Base-by-base conservation (phyloP, 257 asterid genomes). In the Solanum sitiens region DNA sequence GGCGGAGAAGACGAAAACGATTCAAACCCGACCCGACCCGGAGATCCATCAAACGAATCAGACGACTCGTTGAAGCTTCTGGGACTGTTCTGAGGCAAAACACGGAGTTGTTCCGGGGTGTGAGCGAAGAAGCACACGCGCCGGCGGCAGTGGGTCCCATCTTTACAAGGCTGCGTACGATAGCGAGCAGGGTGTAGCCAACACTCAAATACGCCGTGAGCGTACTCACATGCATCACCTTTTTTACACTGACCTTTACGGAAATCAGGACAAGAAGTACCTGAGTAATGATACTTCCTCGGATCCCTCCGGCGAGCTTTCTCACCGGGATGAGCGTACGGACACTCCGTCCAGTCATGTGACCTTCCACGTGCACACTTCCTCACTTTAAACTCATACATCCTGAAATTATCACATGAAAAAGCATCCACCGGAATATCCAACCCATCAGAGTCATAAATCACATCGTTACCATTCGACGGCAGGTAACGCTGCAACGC, bases 311-410 rank as follows among this genome's bases (percentile, higher is more conserved):
- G 94, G 76, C 98, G 94, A 76, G 98, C 98, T 92, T 96, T 96
- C 92, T 96, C 98, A 5, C 98, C 98, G 8, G 98, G 98, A 68
- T 96, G 98, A 1, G 98, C 98, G 86, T 88, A 96, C 21, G 98
- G 98, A 87, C 98, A 96, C 86, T 92, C 98, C 23, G 99, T 96
- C 99, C 99, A 96, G 93, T 95, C 99, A 74, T 96, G 99, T 53
- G 98, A 93, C 91, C 98, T 91, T 37, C 94, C 93, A 27, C 95
- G 92, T 21, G 93, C 87, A 92, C 99, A 96, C 50, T 89, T 91
- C 90, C 91, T 89, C 83, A 96, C 98, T 89, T 96, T 96, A 85
- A 96, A 96, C 90, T 96, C 99, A 86, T 90, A 94, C 94, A 96
- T 96, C 10, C 99, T 94, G 93, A 96, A 96, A 33, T 96, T 71